These are phyloP conservation scores for Hemileccinum rubropunctum DNA, from an alignment of 768 basidiomycete genomes.

Conservation along the genomic window DNA sequence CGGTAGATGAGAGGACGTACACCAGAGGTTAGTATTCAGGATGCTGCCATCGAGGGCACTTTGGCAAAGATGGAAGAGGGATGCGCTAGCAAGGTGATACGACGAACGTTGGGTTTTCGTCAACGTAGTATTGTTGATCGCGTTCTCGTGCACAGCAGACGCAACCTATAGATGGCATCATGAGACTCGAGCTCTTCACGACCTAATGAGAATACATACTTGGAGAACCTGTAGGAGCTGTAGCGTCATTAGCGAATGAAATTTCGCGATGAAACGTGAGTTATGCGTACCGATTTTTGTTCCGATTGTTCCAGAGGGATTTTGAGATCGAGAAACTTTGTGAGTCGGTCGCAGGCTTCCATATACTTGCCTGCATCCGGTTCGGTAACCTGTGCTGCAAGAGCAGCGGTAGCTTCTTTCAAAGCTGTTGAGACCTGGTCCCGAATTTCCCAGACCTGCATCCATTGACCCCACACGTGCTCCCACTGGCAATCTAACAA, in stretches of 20 bases:
- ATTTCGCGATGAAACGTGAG: neutral
- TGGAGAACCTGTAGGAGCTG: slow-evolving; percentile 21
- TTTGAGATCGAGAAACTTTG: slow-evolving; percentile 7
- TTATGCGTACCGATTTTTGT: slow-evolving; percentile 12
- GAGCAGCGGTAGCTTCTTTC: slow-evolving; percentile 9
- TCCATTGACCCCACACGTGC: neutral
- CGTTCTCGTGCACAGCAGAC: slow-evolving; percentile 24
- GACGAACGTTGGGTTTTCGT: neutral
- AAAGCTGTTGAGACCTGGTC: slow-evolving; percentile 4
- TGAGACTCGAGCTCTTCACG: neutral
- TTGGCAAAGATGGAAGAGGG: slow-evolving; percentile 10
- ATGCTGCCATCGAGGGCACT: neutral
- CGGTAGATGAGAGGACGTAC: slow-evolving; percentile 9
- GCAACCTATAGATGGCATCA: slow-evolving; percentile 18
- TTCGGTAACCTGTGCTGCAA: slow-evolving; percentile 12
- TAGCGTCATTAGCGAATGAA: slow-evolving; percentile 1
- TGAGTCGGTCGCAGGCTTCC: slow-evolving; percentile 10
- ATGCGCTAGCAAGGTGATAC: slow-evolving; percentile 6
- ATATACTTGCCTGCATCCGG: slow-evolving; percentile 12
- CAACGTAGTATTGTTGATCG: slow-evolving; percentile 13
- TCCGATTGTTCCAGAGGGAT: neutral
- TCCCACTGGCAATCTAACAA: slow-evolving; percentile 4
- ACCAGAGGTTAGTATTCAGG: neutral
- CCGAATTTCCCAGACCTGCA: neutral
- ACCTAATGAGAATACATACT: slow-evolving; percentile 4